These are phyloP conservation scores for Sphagnum magellanicum DNA, from an alignment of 228 moss, liverwort and hornwort species.

Conservation along the genomic window DNA sequence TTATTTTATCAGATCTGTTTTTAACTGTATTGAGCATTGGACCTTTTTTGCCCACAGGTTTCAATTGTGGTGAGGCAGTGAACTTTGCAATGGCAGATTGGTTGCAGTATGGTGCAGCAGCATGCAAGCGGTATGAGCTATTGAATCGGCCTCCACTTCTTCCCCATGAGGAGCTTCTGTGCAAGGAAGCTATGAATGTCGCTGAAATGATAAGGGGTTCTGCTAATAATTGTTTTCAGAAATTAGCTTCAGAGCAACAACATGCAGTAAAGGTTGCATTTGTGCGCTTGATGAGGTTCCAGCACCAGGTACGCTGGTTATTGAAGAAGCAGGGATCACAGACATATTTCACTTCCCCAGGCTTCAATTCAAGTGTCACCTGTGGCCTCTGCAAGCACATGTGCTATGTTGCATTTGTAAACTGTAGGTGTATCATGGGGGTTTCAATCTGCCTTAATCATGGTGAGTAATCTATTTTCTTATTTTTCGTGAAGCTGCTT, in stretches of 20 bases:
- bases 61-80: slow-evolving; percentile 45
- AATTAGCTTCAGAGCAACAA: slow-evolving; percentile 8
- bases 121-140: slow-evolving; percentile 25
- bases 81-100: slow-evolving; percentile 46
- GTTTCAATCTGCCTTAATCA: slow-evolving; percentile 38
- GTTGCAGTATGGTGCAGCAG: slow-evolving; percentile 41
- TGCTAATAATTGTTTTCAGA: slow-evolving; percentile 2
- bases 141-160: slow-evolving; percentile 29
- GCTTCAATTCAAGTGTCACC: slow-evolving; percentile 30
- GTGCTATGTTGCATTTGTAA: slow-evolving; percentile 43
- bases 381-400: slow-evolving; percentile 38
- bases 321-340: slow-evolving; percentile 24
- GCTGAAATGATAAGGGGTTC: slow-evolving; percentile 9
- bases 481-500: too few species aligned
- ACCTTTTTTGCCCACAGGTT: slow-evolving; percentile 6
- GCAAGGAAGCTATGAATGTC: slow-evolving; percentile 32
- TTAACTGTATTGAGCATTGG: neutral
- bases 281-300: slow-evolving; percentile 35
- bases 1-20: neutral
- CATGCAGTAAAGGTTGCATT: slow-evolving; percentile 32
- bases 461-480: slow-evolving; percentile 1
- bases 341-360: slow-evolving; percentile 21
- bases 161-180: slow-evolving; percentile 36
- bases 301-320: slow-evolving; percentile 42
- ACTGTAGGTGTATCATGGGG: slow-evolving; percentile 16